A percentile compares a stretch with the other conserved stretches of the same genome.
phyloP scores from a whole-genome alignment of 441 rosid genomes.

The Adansonia madagascariensis region DNA sequence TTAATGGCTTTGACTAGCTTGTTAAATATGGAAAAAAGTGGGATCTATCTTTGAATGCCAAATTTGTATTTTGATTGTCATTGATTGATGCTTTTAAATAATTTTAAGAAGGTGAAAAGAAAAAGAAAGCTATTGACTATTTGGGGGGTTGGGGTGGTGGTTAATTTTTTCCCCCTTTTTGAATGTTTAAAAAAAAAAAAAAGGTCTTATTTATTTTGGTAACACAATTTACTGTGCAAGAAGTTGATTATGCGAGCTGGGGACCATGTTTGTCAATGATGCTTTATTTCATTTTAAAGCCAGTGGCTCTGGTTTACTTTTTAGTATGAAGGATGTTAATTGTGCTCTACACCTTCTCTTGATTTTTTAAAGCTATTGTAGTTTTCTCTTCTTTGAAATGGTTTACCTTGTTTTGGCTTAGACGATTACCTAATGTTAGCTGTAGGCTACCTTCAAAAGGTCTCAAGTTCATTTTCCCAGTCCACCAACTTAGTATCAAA shows the following conservation, averaged over 20 bases:
- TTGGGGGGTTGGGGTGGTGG: background rate
- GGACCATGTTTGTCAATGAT: background rate
- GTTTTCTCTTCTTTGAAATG: background rate
- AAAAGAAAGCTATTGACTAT: background rate
- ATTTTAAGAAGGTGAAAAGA: background rate
- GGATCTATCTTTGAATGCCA: conserved; percentile 6
- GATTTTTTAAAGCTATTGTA: background rate
- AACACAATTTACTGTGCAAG: background rate
- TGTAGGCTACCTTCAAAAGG: background rate
- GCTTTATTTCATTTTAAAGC: background rate
- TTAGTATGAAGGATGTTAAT: background rate
- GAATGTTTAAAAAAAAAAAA: background rate
- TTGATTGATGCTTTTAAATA: background rate
- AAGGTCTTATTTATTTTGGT: background rate
- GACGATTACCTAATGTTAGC: background rate
- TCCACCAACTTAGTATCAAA: background rate
- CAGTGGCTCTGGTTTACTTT: background rate
- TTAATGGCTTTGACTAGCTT: conserved; percentile 4
- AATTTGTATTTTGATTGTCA: background rate
- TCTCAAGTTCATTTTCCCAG: background rate
- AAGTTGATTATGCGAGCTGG: background rate
- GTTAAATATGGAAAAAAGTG: background rate
- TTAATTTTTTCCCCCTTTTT: background rate
- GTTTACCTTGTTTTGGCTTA: background rate
- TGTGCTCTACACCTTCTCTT: background rate